Percentiles rank a stretch among this genome's conserved stretches.
Conservation (phyloP, 805 yeast species). For the Lachancea thermotolerans region DNA sequence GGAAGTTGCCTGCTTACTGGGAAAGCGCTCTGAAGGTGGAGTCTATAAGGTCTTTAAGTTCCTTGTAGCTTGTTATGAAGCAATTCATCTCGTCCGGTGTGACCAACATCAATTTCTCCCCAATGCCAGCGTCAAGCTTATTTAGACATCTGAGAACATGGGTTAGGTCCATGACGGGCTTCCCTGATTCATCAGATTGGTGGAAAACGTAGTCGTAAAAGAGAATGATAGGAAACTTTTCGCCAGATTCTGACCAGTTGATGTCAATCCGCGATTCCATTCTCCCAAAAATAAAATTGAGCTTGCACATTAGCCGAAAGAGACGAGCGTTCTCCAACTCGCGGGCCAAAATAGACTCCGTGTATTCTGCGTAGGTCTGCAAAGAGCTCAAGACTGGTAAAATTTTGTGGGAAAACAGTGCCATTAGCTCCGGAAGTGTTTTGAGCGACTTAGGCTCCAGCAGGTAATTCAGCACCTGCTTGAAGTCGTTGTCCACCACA, state of each 20-base stretch:
- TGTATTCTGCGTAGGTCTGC: conserved; percentile 47
- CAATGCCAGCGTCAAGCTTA: conserved; percentile 87
- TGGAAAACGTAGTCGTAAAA: conserved; percentile 84
- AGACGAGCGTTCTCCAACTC: conserved; percentile 87
- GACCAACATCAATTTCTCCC: conserved; percentile 73
- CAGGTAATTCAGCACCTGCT: conserved; percentile 38
- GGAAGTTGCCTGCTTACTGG: conserved; percentile 11
- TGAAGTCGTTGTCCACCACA: conserved; percentile 41
- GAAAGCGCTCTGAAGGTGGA: conserved; percentile 47
- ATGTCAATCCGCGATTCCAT: conserved; percentile 55
- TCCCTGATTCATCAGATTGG: conserved; percentile 70
- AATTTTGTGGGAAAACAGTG: conserved; percentile 39
- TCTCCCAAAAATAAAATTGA: conserved; percentile 70
- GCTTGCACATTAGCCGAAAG: conserved; percentile 73
- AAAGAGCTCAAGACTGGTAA: conserved; percentile 43
- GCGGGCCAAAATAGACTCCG: conserved; percentile 53
- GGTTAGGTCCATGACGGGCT: conserved; percentile 72
- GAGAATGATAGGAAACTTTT: conserved; percentile 60
- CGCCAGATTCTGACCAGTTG: conserved; percentile 71
- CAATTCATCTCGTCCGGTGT: conserved; percentile 83
- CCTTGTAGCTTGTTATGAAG: conserved; percentile 77
- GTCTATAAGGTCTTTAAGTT: conserved; percentile 65
- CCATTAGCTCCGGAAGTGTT: conserved; percentile 32
- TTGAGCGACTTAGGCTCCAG: conserved; percentile 22
- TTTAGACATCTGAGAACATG: conserved; percentile 74